Evolutionary conservation across 371 early-diverging fungal genomes (phyloP), one percentile per base, ranked within the genome.

Genomic region (Thermomucor indicae-seudaticae): DNA sequence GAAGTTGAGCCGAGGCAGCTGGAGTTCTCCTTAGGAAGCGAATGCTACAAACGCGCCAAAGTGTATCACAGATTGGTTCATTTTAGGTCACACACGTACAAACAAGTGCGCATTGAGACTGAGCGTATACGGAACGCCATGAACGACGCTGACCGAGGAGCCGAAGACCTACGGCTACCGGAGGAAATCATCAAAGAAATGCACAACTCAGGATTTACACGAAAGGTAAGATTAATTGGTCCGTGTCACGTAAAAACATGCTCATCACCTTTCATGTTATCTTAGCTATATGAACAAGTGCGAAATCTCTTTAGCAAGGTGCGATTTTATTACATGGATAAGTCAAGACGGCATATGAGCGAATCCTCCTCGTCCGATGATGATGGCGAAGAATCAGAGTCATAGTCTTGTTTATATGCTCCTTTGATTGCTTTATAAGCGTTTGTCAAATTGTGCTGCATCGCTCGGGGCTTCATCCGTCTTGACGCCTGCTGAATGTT

Each of bases 31-130:
- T 28, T 58, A 37, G 58, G 58, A 47, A 47, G 58, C 23, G 43
- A 48, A 32, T 58, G 58, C 49, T 52, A 58, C 53, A 46, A 46
- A 19, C 52, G 58, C 22, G 58, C 53, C 20, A 42, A 52, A 24
- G 49, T 58, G 47, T 58, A 58, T 30, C 58, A 58, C 53, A 37
- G 39, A 42, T 31, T 58, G 49, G 49, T 41, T 17, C 58, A 58
- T 32, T 58, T 58, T 43, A 42, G 58, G 47, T 41, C 58, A 25
- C 53, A 58, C 37, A 20, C 44, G 49, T 32, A 52, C 53, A 43
- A 52, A 24, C 11, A 29, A 17, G 53, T 58, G 20, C 42, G 49
- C 30, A 34, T 49, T 19, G 58, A 58, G 42, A 31, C 43, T 31
- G 57, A 57, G 42, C 20, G 37, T 6, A 30, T 46, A 19, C n/a